These are phyloP conservation scores for Gaertneriomyces sp. DNA, from an alignment of 192 early-diverging fungal species.

Conservation along the genomic window DNA sequence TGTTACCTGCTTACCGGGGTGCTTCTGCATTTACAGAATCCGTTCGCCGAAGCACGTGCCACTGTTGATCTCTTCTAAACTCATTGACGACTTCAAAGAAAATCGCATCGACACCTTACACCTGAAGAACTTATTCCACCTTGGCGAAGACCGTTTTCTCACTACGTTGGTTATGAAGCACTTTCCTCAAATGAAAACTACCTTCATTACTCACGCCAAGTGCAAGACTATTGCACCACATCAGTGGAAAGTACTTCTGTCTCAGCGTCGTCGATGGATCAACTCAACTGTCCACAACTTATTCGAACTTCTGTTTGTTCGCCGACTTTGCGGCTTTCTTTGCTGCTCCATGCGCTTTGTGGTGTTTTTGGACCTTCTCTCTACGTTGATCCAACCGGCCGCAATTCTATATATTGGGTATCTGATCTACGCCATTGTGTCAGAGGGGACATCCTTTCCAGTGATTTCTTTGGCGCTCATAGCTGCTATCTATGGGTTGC, in stretches of 20 bases:
- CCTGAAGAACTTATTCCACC: slow-evolving; percentile 84
- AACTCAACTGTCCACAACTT: slow-evolving; percentile 92
- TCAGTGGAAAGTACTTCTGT: slow-evolving; percentile 76
- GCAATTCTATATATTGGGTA: slow-evolving; percentile 45
- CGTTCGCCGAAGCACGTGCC: slow-evolving; percentile 53
- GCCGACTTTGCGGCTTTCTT: slow-evolving; percentile 85
- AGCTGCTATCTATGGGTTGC: slow-evolving; percentile 77
- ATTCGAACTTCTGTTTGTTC: slow-evolving; percentile 74
- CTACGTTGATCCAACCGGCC: slow-evolving; percentile 90
- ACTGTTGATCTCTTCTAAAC: slow-evolving; percentile 70
- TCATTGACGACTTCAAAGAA: slow-evolving; percentile 77
- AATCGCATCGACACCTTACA: slow-evolving; percentile 86
- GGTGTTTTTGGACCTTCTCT: slow-evolving; percentile 89
- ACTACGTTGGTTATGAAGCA: slow-evolving; percentile 94
- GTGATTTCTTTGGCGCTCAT: slow-evolving; percentile 75
- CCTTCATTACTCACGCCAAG: slow-evolving; percentile 78
- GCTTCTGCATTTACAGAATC: slow-evolving; percentile 50
- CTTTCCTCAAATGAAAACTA: slow-evolving; percentile 89
- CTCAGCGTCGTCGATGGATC: slow-evolving; percentile 92
- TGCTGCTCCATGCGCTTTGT: slow-evolving; percentile 94
- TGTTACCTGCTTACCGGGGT: slow-evolving; percentile 51
- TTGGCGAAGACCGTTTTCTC: slow-evolving; percentile 90
- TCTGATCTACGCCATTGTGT: slow-evolving; percentile 67
- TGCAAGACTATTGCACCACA: slow-evolving; percentile 85
- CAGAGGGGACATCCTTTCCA: slow-evolving; percentile 44